Evolutionary conservation across 1,139 yeast genomes (phyloP), one percentile per base, ranked within the genome.

Genomic region (Scheffersomyces illinoinensis): DNA sequence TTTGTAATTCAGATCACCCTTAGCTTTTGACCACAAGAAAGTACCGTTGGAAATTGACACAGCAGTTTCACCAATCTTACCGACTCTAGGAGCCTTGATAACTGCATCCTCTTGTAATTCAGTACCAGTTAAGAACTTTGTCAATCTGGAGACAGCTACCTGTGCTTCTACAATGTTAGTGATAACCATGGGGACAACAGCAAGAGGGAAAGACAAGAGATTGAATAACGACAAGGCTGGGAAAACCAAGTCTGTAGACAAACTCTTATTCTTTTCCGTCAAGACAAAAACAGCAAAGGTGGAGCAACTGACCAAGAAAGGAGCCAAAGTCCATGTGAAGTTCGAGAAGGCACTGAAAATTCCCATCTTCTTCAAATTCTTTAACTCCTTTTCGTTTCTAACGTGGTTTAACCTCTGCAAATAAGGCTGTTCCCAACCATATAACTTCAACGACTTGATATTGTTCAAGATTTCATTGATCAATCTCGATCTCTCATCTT

Each of bases 371-470:
- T 83, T 87, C 74, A 95, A 82, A 66, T 91, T 93, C 53, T 80
- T 81, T 73, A 96, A 85, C 75, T 96, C 99, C 70, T 89, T 88
- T 58, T 93, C 91, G 68, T 93, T 92, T 81, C 99, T 89, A 49
- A 95, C 97, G 66, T 86, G 78, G 67, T 85, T 86, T 59, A 95
- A 80, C 67, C 88, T 89, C 39, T 82, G 82, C 67, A 86, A 85
- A 72, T 92, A 95, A 8, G 98, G 97, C 39, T 75, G 75, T 76
- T 95, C 99, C 99, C 99, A 95, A 4, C 97, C 97, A 68, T 95
- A 95, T 56, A 95, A 81, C 74, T 95, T 95, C 73, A 95, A 83
- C 4, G 97, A 91, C 76, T 93, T 95, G 73, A 95, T 93, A 70
- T 93, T 93, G 72, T 92, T 91, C 71, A 95, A 82, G 57, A 95